Evolutionary conservation across 2,329 filamentous ascomycete genomes (phyloP).

Genomic region (Xylariaceae sp.): DNA sequence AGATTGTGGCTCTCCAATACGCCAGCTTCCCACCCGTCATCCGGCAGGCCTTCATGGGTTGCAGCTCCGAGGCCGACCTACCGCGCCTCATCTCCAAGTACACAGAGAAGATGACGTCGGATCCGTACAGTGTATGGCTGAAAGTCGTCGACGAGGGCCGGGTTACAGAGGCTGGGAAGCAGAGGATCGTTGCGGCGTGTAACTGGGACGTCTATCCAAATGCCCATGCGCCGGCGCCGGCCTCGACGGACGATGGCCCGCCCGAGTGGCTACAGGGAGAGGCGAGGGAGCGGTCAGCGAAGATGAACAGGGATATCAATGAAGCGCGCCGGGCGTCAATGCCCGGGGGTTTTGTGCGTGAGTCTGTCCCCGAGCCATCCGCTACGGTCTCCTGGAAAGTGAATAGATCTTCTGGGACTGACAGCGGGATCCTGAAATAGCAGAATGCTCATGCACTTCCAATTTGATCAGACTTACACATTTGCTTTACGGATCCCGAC

Average conservation of each 20-base stretch:
- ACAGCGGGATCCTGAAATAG: too few relatives aligned
- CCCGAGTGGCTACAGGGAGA: slow-evolving; percentile 27
- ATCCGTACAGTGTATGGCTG: slow-evolving; percentile 29
- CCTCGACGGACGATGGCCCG: slow-evolving; percentile 17
- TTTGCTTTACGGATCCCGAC: slow-evolving; percentile 33
- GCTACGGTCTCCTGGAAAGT: too few relatives aligned
- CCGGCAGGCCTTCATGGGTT: slow-evolving; percentile 13
- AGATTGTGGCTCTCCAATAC: slow-evolving; percentile 10
- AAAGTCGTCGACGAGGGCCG: slow-evolving; percentile 32
- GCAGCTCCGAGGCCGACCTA: slow-evolving; percentile 15
- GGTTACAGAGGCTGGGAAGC: slow-evolving; percentile 2
- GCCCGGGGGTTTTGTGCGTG: slow-evolving; percentile 29
- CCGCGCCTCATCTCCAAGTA: slow-evolving; percentile 17
- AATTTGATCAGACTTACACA: slow-evolving; percentile 26
- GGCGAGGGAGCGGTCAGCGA: slow-evolving; percentile 29
- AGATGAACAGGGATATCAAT: slow-evolving; percentile 26
- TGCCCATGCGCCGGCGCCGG: not conserved
- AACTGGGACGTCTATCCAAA: slow-evolving; percentile 31
- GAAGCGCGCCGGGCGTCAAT: slow-evolving; percentile 27
- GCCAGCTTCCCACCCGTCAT: slow-evolving; percentile 7
- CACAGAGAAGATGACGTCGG: slow-evolving; percentile 6
- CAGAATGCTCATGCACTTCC: not conserved
- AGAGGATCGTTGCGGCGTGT: slow-evolving; percentile 29
- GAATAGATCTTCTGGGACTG: too few relatives aligned
- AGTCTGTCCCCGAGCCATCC: slow-evolving; percentile 11